Evolutionary conservation across 306 rosid genomes (phyloP), one percentile per base, ranked within the genome.

Genomic region (Gillenia trifoliata): DNA sequence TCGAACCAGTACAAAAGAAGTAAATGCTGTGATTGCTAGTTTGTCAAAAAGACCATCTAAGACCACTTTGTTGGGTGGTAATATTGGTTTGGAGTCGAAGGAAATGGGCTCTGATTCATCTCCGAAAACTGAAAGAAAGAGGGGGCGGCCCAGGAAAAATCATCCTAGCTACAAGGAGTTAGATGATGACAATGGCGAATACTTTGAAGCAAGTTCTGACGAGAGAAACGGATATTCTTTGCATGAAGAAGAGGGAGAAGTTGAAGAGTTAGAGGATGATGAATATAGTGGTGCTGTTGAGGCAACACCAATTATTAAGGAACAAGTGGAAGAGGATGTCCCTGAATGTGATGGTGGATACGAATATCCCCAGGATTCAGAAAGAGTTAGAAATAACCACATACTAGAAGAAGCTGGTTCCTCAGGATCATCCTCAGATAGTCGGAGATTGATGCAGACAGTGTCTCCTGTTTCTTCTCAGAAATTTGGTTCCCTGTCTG

Each of bases 401-500:
- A 34, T 80, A 55, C 84, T 84, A 38, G 94, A 89, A 84, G 93
- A 87, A 82, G 89, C 90, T 76, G 94, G 88, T 79, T 84, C 91
- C 59, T 79, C 91, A 20, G 95, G 93, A 52, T 91, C 98, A 34
- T 91, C 98, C 22, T 88, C 96, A 28, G 89, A 77, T 68, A 71
- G 86, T 85, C 89, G 80, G 82, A 87, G 86, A 81, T 73, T 87
- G 90, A 80, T 80, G 38, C 87, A 74, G 64, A 45, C 85, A 3
- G 77, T 86, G 71, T 88, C 96, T 43, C 93, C 96, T 61, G 81
- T 87, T 75, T 89, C 97, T 77, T 78, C 96, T 57, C 94, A 87
- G 94, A 94, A 91, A 82, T 94, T 94, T 85, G 96, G 95, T 72
- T 94, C 97, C 71, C 85, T 94, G 72, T 90, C 96, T 59, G 95